Conservation (phyloP, 2,329 filamentous ascomycete genomes). For the Aphanoascus verrucosus region DNA sequence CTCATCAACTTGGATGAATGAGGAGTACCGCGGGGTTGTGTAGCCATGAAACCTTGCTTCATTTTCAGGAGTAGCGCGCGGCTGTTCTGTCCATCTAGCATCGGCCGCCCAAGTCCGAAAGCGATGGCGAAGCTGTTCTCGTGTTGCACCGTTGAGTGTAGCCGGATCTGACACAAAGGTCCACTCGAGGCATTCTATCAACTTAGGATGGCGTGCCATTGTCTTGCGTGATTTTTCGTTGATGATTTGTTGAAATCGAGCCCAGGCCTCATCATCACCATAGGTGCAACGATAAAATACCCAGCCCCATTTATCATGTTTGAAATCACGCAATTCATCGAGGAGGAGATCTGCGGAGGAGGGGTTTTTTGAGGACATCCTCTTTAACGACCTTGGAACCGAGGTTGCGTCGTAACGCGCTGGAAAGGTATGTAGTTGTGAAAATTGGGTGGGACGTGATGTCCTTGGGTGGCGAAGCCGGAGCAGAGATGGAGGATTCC, state of each 20-base stretch:
- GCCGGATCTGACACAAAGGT: background rate
- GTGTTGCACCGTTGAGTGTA: background rate
- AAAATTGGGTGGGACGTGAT: no score
- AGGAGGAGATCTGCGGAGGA: background rate
- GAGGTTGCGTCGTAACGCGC: no score
- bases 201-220: background rate
- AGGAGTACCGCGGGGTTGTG: background rate
- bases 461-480: no score
- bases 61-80: background rate
- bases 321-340: background rate
- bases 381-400: no score
- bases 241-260: background rate
- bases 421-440: no score
- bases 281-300: background rate
- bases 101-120: conserved; percentile 1
- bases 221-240: background rate
- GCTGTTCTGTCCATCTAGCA: background rate
- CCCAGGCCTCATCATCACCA: conserved; percentile 1
- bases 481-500: no score
- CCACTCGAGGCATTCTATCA: background rate
- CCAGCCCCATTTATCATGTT: conserved; percentile 5
- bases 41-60: background rate
- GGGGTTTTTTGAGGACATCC: no score
- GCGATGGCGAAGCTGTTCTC: background rate
- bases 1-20: background rate